phyloP scores from a whole-genome alignment of 1,284 basidiomycete species.

The Pseudozyma flocculosa region DNA sequence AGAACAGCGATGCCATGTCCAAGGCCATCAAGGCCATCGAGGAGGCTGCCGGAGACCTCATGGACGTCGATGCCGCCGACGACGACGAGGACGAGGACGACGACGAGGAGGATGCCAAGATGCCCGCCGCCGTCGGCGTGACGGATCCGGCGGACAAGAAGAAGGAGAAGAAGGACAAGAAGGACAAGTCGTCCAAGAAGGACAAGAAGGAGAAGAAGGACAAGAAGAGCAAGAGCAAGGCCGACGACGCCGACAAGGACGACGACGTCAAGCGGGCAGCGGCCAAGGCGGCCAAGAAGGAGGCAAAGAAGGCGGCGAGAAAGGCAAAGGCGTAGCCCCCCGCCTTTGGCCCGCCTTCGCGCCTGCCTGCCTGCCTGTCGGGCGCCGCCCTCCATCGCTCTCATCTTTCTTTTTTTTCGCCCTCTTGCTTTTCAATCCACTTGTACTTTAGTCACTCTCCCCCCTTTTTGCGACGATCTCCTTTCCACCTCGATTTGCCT shows the following conservation, averaged over 20 bases:
- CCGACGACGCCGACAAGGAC: constrained; percentile 33
- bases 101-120: constrained; percentile 63
- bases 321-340: neutral
- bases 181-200: constrained; percentile 66
- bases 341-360: no score
- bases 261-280: constrained; percentile 1
- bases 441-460: no score
- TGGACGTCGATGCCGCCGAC: constrained; percentile 68
- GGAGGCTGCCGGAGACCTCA: constrained; percentile 69
- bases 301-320: neutral
- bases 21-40: constrained; percentile 81
- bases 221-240: constrained; percentile 40
- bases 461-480: no score
- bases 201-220: constrained; percentile 64
- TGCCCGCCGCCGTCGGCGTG: constrained; percentile 58
- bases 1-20: constrained; percentile 65
- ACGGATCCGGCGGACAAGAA: constrained; percentile 47
- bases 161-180: constrained; percentile 60
- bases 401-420: neutral
- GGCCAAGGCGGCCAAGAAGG: constrained; percentile 18
- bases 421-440: neutral
- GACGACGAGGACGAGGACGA: constrained; percentile 64
- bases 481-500: no score
- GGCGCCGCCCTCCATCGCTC: no score
- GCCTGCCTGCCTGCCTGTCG: no score